Conservation (phyloP, 768 basidiomycete species). For the Pholiota microspora region DNA sequence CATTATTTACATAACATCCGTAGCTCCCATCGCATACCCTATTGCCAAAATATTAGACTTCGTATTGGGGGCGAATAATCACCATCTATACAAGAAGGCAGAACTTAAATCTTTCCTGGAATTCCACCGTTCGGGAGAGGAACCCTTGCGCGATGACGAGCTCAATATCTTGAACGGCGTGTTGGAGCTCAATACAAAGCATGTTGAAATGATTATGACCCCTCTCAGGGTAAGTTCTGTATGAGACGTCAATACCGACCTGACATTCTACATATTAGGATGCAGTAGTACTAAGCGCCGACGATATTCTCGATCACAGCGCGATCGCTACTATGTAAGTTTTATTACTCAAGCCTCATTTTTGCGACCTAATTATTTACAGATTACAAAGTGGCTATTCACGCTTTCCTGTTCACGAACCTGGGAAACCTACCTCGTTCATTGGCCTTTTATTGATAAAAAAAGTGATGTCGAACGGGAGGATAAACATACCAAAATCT, state of each 20-base stretch:
- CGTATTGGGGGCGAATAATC: slow-evolving; percentile 72
- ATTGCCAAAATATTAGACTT: slow-evolving; percentile 80
- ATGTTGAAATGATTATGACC: slow-evolving; percentile 79
- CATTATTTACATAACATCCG: neutral
- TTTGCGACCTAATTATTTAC: neutral
- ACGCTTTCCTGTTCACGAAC: slow-evolving; percentile 85
- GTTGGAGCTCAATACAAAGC: slow-evolving; percentile 72
- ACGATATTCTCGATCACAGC: slow-evolving; percentile 75
- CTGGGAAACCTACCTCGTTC: slow-evolving; percentile 67
- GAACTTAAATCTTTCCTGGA: slow-evolving; percentile 77
- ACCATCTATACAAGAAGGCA: slow-evolving; percentile 77
- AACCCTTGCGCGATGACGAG: slow-evolving; percentile 77
- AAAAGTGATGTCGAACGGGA: slow-evolving; percentile 41
- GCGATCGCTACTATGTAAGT: slow-evolving; percentile 71
- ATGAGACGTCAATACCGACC: slow-evolving; percentile 15
- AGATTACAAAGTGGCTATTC: slow-evolving; percentile 83
- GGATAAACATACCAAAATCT: slow-evolving; percentile 5
- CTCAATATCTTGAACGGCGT: slow-evolving; percentile 80
- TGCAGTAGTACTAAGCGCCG: slow-evolving; percentile 74
- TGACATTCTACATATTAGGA: slow-evolving; percentile 45
- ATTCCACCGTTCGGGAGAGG: slow-evolving; percentile 75
- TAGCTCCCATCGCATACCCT: slow-evolving; percentile 80
- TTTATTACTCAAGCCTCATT: neutral
- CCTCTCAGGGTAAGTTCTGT: slow-evolving; percentile 56
- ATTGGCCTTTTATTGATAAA: slow-evolving; percentile 76